These are phyloP conservation scores for Nicotiana paniculata DNA, from an alignment of 257 asterid species.

Conservation along the genomic window DNA sequence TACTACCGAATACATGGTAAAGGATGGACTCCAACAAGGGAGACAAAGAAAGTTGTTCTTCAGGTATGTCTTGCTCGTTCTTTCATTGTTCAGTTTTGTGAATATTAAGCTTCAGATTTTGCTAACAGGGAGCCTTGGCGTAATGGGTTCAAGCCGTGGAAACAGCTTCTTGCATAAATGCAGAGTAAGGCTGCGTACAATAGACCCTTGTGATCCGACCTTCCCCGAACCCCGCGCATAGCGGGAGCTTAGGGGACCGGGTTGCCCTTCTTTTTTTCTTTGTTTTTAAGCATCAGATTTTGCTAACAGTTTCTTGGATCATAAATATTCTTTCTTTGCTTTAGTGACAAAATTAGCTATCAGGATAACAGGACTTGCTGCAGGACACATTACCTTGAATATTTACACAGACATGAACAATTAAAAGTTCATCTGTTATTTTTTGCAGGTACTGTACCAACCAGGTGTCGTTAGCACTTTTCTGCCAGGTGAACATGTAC, in stretches of 20 bases:
- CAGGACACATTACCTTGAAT: not conserved
- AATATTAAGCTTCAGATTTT: no score
- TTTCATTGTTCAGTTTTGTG: no score
- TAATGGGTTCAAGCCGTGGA: no score
- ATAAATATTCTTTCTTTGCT: not conserved
- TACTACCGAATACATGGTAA: not conserved
- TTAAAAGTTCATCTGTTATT: not conserved
- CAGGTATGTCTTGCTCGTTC: constrained; percentile 11
- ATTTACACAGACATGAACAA: not conserved
- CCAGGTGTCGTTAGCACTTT: constrained; percentile 15
- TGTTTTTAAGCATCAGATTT: no score
- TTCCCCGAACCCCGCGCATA: no score
- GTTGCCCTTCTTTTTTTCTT: no score
- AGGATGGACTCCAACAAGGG: constrained; percentile 7
- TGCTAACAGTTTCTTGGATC: no score
- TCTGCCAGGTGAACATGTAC: constrained; percentile 16
- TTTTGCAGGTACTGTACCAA: constrained; percentile 11
- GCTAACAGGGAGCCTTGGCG: no score
- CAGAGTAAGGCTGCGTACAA: no score
- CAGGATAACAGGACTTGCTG: not conserved
- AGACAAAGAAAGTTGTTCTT: constrained; percentile 5
- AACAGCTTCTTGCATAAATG: no score
- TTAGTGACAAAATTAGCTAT: not conserved
- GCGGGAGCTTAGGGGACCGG: no score
- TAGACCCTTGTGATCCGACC: no score